Evolutionary conservation across 371 early-diverging fungal genomes (phyloP), one percentile per base, ranked within the genome.

Genomic region (Lichtheimia ornata): DNA sequence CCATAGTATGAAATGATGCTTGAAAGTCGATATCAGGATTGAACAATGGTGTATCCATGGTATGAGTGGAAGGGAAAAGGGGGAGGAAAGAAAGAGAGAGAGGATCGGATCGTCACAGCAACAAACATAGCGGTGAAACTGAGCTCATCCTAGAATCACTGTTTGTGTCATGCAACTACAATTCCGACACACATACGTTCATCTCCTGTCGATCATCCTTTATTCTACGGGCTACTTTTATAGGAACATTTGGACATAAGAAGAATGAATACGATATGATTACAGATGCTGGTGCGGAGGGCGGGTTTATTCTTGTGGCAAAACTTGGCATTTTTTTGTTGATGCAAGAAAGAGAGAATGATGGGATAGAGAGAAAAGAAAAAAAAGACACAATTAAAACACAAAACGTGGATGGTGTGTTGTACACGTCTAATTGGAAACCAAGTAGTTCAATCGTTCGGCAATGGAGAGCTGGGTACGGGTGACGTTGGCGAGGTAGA

Each of bases 401-500:
- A 53, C 28, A 40, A 27, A 54, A 30, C 53, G 35, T 35, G 35
- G 11, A 35, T 9, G 35, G 35, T 35, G 52, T 20, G 40, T 45
- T 49, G 49, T 49, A 43, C 17, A 44, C 28, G 18, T 57, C 62
- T 69, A 72, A 57, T 71, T 76, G 51, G 69, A 87, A 57, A 88
- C 82, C 73, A 93, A 82, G 63, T 84, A 88, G 69, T 95, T 91
- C 63, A 97, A 85, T 63, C 90, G 83, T 73, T 95, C 94, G 59
- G 96, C 93, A 76, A 96, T 89, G 64, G 91, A 88, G 59, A 97
- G 84, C 79, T 97, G 97, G 24, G 95, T 91, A 59, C 94, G 88
- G 40, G 97, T 94, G 76, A 97, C 88, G 80, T 95, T 93, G 65
- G 95, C 91, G 55, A 97, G 84, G 72, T 97, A 95, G 44, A 94